Base-by-base conservation (phyloP, 2,329 filamentous ascomycete species). In the Penicillium sp. region DNA sequence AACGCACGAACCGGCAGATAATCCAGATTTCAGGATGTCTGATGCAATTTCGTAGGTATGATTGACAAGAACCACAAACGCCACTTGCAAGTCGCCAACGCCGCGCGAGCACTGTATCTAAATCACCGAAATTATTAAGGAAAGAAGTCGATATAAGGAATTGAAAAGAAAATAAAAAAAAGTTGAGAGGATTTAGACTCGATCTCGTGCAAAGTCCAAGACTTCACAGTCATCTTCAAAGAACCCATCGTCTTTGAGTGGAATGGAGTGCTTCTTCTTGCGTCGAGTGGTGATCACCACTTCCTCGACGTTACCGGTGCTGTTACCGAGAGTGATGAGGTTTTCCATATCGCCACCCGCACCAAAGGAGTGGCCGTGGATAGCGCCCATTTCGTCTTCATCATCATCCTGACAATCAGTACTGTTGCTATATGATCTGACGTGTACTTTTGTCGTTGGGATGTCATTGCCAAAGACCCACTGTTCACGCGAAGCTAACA, bases 211-310 rank as follows among this genome's bases (percentile, higher is more conserved):
- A 81, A 94, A 95, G 74, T 95, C 90, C 57, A 95, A 81, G 52
- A 96, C 88, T 70, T 95, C 90, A 62, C 89, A 94, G 67, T 95
- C 91, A 68, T 96, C 90, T 73, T 96, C 91, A 65, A 95, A 95
- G 71, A 95, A 95, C 49, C 84, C 83, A 52, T 89, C 87, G 42
- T 85, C 85, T 43, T 68, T 70, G 42, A 62, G 55, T 0, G 62
- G 59, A 41, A 59, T 60, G 18, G 63, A 56, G 41, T 63, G 58
- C 38, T 81, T 83, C 63, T 83, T 83, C 53, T 89, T 83, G 47
- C 88, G 80, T 55, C 90, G 81, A 2, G 90, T 93, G 15, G 89
- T 95, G 16, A 93, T 86, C 41, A 95, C 87, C 54, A 94, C 87
- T 70, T 92, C 85, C 73, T 90, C 87, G 46, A 86, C 81, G 56